Base-by-base conservation (phyloP, 371 early-diverging fungal species). In the Funneliformis caledonium region DNA sequence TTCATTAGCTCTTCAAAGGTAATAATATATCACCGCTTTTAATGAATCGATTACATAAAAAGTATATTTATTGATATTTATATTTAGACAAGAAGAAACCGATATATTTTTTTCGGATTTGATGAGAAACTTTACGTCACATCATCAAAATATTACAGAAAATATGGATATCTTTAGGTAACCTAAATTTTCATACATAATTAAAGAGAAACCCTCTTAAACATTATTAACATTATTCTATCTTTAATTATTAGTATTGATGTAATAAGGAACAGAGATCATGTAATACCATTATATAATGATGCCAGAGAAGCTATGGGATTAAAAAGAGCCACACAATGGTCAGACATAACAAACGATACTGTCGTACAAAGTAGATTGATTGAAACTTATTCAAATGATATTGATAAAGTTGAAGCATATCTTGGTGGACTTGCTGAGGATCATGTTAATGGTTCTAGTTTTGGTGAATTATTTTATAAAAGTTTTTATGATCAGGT, bases 71-170 rank as follows among this genome's bases (percentile, higher is more conserved):
- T 33, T 16, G 67, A 9, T 37, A 1, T 14, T 42, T 11, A 33
- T 12, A 42, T 42, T 9, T 59, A 74, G 75, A 5, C 82, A 82
- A 65, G 81, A 82, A 45, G 82, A 82, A 31, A 50, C 74, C 5
- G 82, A 82, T 26, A 74, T 74, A 22, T 82, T 31, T 26, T 62
- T 64, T 31, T 74, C 82, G 4, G 82, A 82, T 65, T 4, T 14
- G 9, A 43, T 48, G 22, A 42, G 70, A 22, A 22, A 42, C n/a
- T 45, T 43, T 47, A 70, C 0, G 10, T 0, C 56, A 56, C 56
- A 16, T 19, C 19, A 19, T 19, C 67, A 33, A 56, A 56, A 56
- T 31, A 8, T 7, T 22, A 65, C 67, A 33, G 31, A 65, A 14
- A 16, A 65, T 8, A 9, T 65, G n/a, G 75, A 14, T 16, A 19